phyloP scores from a whole-genome alignment of 2,329 filamentous ascomycete species.

The Chaetomiaceae sp. region DNA sequence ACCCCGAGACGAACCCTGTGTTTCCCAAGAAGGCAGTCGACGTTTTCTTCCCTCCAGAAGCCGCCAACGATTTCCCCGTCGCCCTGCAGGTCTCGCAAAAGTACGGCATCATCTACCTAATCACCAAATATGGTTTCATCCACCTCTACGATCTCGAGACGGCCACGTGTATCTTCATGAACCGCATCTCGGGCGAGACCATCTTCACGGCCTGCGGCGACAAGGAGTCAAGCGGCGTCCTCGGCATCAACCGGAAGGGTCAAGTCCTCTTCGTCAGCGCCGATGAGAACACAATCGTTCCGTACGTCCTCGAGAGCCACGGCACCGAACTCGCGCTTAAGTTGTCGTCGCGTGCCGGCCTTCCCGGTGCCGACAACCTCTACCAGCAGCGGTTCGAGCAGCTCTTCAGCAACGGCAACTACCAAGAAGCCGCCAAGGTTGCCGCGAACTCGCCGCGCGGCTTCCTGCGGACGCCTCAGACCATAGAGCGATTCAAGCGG shows the following conservation, averaged over 20 bases:
- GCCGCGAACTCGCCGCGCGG: conserved; percentile 94
- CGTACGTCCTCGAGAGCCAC: conserved; percentile 93
- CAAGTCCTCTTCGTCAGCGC: conserved; percentile 93
- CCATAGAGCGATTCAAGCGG: conserved; percentile 92
- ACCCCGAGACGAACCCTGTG: conserved; percentile 78
- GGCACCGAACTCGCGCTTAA: conserved; percentile 94
- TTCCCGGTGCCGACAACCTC: conserved; percentile 89
- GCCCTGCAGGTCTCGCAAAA: conserved; percentile 95
- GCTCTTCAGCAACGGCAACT: conserved; percentile 74
- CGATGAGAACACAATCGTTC: conserved; percentile 85
- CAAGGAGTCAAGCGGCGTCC: conserved; percentile 76
- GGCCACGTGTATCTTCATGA: conserved; percentile 97
- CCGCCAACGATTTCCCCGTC: conserved; percentile 94
- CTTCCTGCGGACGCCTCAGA: conserved; percentile 89
- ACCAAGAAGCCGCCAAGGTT: conserved; percentile 85
- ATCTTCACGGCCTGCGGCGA: conserved; percentile 94
- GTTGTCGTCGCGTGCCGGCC: conserved; percentile 87
- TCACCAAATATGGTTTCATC: conserved; percentile 99
- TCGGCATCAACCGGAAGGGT: conserved; percentile 95
- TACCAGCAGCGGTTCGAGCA: conserved; percentile 92
- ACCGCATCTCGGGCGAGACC: conserved; percentile 97
- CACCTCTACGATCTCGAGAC: conserved; percentile 97
- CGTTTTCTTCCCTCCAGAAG: conserved; percentile 95
- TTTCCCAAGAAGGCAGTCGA: conserved; percentile 97
- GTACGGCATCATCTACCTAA: conserved; percentile 94